phyloP scores from a whole-genome alignment of 192 early-diverging fungal species.

The Thoreauomyces humboldtii region DNA sequence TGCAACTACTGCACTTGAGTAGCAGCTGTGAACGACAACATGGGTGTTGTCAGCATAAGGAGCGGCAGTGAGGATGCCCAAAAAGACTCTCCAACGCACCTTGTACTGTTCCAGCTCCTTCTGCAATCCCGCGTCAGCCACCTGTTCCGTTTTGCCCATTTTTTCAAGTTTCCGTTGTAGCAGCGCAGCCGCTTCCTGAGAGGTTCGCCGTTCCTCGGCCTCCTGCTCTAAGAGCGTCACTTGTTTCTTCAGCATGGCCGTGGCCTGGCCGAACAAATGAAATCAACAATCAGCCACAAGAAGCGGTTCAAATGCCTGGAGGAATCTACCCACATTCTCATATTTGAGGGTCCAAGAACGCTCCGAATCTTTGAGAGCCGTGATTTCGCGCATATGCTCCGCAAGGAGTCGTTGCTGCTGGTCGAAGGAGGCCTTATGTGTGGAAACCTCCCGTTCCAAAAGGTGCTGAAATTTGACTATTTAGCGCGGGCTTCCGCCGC shows the following conservation, averaged over 20 bases:
- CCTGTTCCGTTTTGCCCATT: constrained; percentile 54
- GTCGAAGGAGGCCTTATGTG: constrained; percentile 48
- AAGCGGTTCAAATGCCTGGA: not conserved
- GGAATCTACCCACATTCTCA: constrained; percentile 43
- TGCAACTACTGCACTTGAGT: constrained; percentile 88
- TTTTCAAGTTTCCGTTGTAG: constrained; percentile 64
- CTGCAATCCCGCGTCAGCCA: constrained; percentile 57
- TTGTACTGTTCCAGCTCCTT: constrained; percentile 51
- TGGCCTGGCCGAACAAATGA: not conserved
- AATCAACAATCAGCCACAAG: not conserved
- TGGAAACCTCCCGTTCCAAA: constrained; percentile 64
- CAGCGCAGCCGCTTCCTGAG: constrained; percentile 57
- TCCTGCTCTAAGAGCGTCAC: constrained; percentile 25
- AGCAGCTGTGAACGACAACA: constrained; percentile 68
- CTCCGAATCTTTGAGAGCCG: constrained; percentile 64
- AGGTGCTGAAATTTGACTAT: too few relatives aligned
- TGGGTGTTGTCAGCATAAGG: too few relatives aligned
- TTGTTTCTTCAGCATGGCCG: not conserved
- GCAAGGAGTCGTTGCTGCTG: constrained; percentile 51
- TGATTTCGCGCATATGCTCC: constrained; percentile 57
- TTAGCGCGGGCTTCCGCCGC: too few relatives aligned
- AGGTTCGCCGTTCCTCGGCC: constrained; percentile 52
- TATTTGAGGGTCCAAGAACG: constrained; percentile 53
- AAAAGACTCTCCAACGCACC: constrained; percentile 35
- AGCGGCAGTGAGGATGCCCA: too few relatives aligned